These are phyloP conservation scores for Sordariomycetes sp. DNA, from an alignment of 2,329 filamentous ascomycete species.

Conservation along the genomic window DNA sequence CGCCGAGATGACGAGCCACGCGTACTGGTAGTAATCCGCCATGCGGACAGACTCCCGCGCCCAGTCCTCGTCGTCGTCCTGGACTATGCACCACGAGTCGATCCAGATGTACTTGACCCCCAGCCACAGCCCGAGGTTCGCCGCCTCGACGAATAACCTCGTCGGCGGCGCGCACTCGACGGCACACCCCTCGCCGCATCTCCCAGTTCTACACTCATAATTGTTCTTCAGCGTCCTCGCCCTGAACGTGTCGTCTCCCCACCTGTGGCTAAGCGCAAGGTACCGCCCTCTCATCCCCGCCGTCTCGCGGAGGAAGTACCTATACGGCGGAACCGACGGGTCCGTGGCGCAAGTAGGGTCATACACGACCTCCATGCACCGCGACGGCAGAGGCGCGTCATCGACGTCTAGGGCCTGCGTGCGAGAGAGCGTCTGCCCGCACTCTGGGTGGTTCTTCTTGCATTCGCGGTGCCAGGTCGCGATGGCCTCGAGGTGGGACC, in stretches of 20 bases:
- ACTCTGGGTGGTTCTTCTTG: not conserved
- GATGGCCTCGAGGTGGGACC: not conserved
- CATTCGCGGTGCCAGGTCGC: not conserved
- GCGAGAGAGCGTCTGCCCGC: not conserved
- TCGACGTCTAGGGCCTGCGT: not conserved
- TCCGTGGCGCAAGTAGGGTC: no score
- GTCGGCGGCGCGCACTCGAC: not conserved
- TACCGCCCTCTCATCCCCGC: not conserved
- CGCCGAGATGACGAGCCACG: not conserved
- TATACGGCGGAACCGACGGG: no score
- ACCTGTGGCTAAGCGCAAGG: not conserved
- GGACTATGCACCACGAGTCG: conserved; percentile 13
- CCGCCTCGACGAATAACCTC: not conserved
- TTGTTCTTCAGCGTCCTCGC: not conserved
- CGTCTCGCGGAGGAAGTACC: not conserved
- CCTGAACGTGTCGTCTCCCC: not conserved
- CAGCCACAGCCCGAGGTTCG: not conserved
- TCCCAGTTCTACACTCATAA: not conserved
- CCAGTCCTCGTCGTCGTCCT: conserved; percentile 12
- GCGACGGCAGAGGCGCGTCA: not conserved
- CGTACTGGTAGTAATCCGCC: not conserved
- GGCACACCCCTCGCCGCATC: not conserved
- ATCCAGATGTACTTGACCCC: conserved; percentile 11
- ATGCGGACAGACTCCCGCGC: conserved; percentile 5
- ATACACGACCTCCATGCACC: no score